A percentile compares a stretch with the other conserved stretches of the same genome.
Conservation (phyloP, 2,329 filamentous ascomycete genomes). For the Nakataea oryzae region DNA sequence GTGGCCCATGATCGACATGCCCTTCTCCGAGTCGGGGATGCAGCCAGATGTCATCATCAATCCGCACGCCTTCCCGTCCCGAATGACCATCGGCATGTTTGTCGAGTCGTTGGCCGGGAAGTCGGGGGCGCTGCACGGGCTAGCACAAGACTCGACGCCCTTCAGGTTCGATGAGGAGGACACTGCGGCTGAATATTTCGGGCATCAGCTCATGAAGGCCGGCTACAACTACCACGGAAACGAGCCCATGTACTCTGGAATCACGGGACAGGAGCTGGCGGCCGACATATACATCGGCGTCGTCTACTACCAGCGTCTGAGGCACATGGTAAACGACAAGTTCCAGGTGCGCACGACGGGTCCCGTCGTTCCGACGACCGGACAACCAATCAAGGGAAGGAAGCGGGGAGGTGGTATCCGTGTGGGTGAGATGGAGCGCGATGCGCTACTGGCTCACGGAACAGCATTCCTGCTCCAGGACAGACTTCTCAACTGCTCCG, state of each 20-base stretch:
- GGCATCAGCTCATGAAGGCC: slow-evolving; percentile 86
- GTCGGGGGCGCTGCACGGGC: slow-evolving; percentile 82
- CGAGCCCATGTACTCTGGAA: slow-evolving; percentile 96
- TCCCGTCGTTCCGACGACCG: slow-evolving; percentile 79
- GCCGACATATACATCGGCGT: slow-evolving; percentile 96
- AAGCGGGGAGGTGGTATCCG: slow-evolving; percentile 97
- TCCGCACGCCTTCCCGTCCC: slow-evolving; percentile 96
- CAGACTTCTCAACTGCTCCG: slow-evolving; percentile 91
- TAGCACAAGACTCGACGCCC: slow-evolving; percentile 92
- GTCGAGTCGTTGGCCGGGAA: slow-evolving; percentile 95
- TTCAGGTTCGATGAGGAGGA: slow-evolving; percentile 91
- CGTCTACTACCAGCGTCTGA: slow-evolving; percentile 94
- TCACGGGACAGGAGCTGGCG: slow-evolving; percentile 86
- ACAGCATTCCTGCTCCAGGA: slow-evolving; percentile 93
- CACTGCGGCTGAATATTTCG: slow-evolving; percentile 89
- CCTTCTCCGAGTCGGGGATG: slow-evolving; percentile 90
- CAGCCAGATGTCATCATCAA: slow-evolving; percentile 99
- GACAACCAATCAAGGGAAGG: slow-evolving; percentile 93
- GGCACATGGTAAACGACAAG: slow-evolving; percentile 99
- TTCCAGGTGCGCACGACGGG: slow-evolving; percentile 96
- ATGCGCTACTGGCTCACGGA: slow-evolving; percentile 88
- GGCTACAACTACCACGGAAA: slow-evolving; percentile 98
- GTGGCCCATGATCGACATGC: slow-evolving; percentile 90
- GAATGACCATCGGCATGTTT: slow-evolving; percentile 99
- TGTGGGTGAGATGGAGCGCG: slow-evolving; percentile 98